Evolutionary conservation across 441 rosid genomes (phyloP), one percentile per base, ranked within the genome.

Genomic region (Pelargonium fulgidum): DNA sequence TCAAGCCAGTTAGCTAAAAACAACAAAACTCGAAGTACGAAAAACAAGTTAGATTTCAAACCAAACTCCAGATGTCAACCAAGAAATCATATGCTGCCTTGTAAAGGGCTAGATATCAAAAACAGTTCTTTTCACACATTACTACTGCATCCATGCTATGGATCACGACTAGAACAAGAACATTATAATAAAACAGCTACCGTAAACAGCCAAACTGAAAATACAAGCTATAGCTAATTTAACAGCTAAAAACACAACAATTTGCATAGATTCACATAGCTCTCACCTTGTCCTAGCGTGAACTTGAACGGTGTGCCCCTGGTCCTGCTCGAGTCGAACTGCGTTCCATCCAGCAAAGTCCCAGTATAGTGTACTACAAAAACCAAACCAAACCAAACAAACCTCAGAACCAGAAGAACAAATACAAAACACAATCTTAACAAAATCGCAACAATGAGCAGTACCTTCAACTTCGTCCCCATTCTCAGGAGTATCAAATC

Each of bases 281-380:
- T 14, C 58, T 70, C 44, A 89, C 97, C 98, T 88, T 91, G 97
- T 14, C 97, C 98, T 24, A 93, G 97, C 5, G 95, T 83, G 86
- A 93, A 93, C 72, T 83, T 91, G 80, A 91, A 91, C 12, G 97
- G 92, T 62, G 90, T 83, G 10, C 85, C 92, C 39, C 90, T 80
- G 48, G 84, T 91, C 54, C 93, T 84, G 58, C 96, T 91, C 0
- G 96, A 91, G 80, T 93, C 98, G 58, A 89, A 91, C 81, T 86
- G 79, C 0, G 90, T 87, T 6, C 95, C 98, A 69, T 91, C 96
- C 39, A 89, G 67, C 82, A 93, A 83, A 19, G 96, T 88, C 70
- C 97, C 98, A 24, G 96, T 88, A 75, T 89, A 89, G 69, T 93
- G 98, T 73, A 89, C 97, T 91, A 85, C 10, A 82, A 29, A 10